Percentiles rank a stretch among this genome's conserved stretches.
These are phyloP conservation scores for Aspergillus campestris DNA, from an alignment of 495 filamentous ascomycete genomes.

Conservation along the genomic window DNA sequence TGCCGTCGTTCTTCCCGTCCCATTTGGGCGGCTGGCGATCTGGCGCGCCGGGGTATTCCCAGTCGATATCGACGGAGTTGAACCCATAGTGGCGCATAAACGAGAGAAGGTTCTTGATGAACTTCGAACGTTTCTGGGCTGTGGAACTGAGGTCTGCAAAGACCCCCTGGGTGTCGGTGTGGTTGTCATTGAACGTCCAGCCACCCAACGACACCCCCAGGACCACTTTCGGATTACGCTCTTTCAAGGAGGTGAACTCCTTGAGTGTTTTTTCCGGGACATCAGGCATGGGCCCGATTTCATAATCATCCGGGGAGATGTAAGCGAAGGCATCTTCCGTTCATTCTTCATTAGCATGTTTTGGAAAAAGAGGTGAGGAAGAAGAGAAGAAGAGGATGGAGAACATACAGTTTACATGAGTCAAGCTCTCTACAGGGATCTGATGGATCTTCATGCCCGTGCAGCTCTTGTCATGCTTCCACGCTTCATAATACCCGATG, in stretches of 20 bases:
- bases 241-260: background rate
- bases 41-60: slow-evolving; percentile 41
- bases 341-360: too few relatives aligned
- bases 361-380: too few relatives aligned
- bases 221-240: slow-evolving; percentile 21
- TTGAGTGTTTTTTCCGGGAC: slow-evolving; percentile 11
- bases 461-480: too few relatives aligned
- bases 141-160: slow-evolving; percentile 26
- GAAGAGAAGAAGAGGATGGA: too few relatives aligned
- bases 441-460: too few relatives aligned
- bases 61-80: slow-evolving; percentile 49
- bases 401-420: too few relatives aligned
- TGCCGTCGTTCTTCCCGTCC: slow-evolving; percentile 19
- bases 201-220: slow-evolving; percentile 35
- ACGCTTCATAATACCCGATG: too few relatives aligned
- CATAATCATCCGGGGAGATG: too few relatives aligned
- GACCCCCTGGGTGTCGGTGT: slow-evolving; percentile 12
- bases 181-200: slow-evolving; percentile 26
- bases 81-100: slow-evolving; percentile 44
- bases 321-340: too few relatives aligned
- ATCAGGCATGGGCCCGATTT: slow-evolving; percentile 17
- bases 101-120: slow-evolving; percentile 30
- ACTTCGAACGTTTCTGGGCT: slow-evolving; percentile 23
- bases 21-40: slow-evolving; percentile 22
- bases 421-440: too few relatives aligned